Evolutionary conservation across 2,329 filamentous ascomycete species (phyloP).

Genomic region (Akanthomyces dipterigenus): DNA sequence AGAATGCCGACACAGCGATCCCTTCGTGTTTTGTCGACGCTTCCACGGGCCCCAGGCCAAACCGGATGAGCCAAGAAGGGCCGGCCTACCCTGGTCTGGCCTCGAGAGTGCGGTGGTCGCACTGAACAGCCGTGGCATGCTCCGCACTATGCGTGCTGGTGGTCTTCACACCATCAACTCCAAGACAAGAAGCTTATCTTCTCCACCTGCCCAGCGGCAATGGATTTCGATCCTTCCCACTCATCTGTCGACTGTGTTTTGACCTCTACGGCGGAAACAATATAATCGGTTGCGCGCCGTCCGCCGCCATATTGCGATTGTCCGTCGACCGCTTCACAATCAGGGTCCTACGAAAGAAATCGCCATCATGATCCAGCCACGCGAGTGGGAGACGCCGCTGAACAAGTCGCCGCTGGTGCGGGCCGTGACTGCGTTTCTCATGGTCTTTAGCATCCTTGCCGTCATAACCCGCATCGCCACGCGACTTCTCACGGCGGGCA

Average conservation of each 20-base stretch:
- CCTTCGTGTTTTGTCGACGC: neutral
- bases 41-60: neutral
- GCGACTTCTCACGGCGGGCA: conserved; percentile 13
- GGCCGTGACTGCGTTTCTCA: conserved; percentile 17
- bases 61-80: neutral
- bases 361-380: conserved; percentile 10
- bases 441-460: conserved; percentile 18
- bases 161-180: neutral
- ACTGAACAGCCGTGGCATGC: neutral
- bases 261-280: neutral
- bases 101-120: neutral
- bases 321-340: neutral
- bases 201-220: neutral
- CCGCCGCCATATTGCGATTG: neutral
- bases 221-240: neutral
- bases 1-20: neutral
- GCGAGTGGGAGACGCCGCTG: conserved; percentile 17
- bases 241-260: neutral
- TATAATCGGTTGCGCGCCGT: neutral
- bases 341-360: neutral
- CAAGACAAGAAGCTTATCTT: neutral
- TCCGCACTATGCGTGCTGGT: neutral
- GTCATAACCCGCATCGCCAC: conserved; percentile 16
- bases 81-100: neutral
- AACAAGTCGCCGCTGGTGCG: conserved; percentile 20